Percentiles rank a stretch among this genome's conserved stretches.
Conservation (phyloP, 2,329 filamentous ascomycete genomes). For the Iodosphaeria phyllophila region DNA sequence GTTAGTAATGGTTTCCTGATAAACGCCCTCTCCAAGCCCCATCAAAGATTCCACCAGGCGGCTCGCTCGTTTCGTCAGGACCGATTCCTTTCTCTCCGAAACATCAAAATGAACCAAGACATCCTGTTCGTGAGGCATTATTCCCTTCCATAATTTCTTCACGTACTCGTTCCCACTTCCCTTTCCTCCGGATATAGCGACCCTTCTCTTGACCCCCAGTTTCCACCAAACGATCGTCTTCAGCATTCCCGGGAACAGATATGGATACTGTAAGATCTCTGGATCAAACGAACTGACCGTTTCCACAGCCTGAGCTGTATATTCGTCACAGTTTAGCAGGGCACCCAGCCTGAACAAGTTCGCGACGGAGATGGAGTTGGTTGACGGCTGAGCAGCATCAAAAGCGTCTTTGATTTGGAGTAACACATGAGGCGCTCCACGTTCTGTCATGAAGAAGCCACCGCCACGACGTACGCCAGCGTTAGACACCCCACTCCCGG, state of each 20-base stretch:
- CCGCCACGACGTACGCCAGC: too few relatives aligned
- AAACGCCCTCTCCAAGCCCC: too few relatives aligned
- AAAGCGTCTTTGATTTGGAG: conserved; percentile 89
- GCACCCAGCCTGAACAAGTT: conserved; percentile 71
- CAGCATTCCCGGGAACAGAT: conserved; percentile 72
- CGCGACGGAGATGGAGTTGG: conserved; percentile 69
- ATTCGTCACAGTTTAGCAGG: conserved; percentile 31
- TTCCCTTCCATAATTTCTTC: too few relatives aligned
- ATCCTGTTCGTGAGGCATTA: too few relatives aligned
- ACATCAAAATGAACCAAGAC: too few relatives aligned
- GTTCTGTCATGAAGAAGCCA: conserved; percentile 57
- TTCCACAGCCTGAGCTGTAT: conserved; percentile 45
- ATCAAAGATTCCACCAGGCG: too few relatives aligned
- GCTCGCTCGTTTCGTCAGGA: too few relatives aligned
- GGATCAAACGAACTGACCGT: conserved; percentile 76
- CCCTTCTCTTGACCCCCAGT: conserved; percentile 38
- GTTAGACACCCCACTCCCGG: too few relatives aligned
- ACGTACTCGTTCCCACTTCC: conserved; percentile 6
- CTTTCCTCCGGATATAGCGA: conserved; percentile 7
- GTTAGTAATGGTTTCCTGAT: too few relatives aligned
- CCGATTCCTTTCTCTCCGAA: too few relatives aligned
- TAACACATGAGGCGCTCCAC: conserved; percentile 47
- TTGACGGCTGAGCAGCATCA: conserved; percentile 77
- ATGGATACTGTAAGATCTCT: conserved; percentile 83
- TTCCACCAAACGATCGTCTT: conserved; percentile 55